Evolutionary conservation across 108 stramenopile species (phyloP).

Genomic region (Cyclotella choctawhatcheeana): DNA sequence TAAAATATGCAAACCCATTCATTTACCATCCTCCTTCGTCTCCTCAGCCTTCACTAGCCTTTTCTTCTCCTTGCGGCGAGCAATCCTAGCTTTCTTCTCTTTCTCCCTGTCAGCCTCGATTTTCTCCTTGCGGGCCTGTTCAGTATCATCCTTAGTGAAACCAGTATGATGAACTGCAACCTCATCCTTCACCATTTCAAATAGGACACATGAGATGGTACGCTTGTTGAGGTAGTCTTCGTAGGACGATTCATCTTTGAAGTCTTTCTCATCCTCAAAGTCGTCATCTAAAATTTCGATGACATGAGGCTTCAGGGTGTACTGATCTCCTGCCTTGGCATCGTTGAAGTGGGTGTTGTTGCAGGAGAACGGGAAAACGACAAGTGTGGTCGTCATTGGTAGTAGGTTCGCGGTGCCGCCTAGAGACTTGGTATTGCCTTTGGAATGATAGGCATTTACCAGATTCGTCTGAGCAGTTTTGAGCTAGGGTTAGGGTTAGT

Average conservation of each 20-base stretch:
- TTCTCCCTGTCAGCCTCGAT: background rate
- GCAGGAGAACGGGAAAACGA: background rate
- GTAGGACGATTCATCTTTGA: background rate
- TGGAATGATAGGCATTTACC: background rate
- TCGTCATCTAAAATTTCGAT: background rate
- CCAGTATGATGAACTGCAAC: constrained; percentile 5
- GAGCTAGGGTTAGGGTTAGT: background rate
- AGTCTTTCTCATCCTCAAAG: background rate
- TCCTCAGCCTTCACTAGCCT: too few relatives aligned
- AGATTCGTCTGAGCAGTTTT: constrained; percentile 13
- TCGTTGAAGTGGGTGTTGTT: constrained; percentile 10
- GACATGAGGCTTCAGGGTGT: background rate
- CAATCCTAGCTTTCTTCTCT: background rate
- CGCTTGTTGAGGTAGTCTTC: background rate
- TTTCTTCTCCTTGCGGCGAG: too few relatives aligned
- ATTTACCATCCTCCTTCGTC: too few relatives aligned
- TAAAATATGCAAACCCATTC: too few relatives aligned
- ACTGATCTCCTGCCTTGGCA: constrained; percentile 3
- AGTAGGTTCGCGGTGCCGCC: background rate
- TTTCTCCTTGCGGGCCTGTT: constrained; percentile 9
- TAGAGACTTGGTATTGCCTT: background rate
- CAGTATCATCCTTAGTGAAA: constrained; percentile 6
- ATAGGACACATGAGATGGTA: background rate
- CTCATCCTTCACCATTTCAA: constrained; percentile 15
- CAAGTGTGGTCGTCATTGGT: constrained; percentile 1